Base-by-base conservation (phyloP, 306 rosid species). In the Cotoneaster glaucophyllus region DNA sequence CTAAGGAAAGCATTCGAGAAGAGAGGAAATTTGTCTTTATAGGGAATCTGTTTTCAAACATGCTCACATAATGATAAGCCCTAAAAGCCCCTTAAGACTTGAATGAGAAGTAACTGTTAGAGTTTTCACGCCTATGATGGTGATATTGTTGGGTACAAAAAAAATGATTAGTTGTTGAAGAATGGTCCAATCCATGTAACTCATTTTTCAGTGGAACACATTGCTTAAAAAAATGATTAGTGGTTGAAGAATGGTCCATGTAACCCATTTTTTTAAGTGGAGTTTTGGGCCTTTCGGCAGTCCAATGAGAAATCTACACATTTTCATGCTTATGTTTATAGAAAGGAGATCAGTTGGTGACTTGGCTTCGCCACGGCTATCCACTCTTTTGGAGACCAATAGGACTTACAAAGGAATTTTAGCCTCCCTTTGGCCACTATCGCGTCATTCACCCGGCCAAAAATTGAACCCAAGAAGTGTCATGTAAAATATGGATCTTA, bases 301-400 rank as follows among this genome's bases (percentile, higher is more conserved):
- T 26, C 1, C 4, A 61, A 61, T 6, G 31, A 61, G 37, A 14
- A 26, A 57, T 22, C 4, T 57, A 22, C 29, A 57, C 63, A 57
- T 57, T 11, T n/a, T 24, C 5, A 57, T n/a, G 17, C 26, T 5
- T 19, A 4, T 8, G 41, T 7, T 34, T 34, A 34, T 2, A 34
- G 2, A 34, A 34, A 8, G 9, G 8, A 34, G 6, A 50, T 50
- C 6, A 50, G 8, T 50, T 50, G 21, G 0, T 34, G 41, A 0
- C 0, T 34, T 6, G 41, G 41, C 2, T 34, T 34, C 9, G 0
- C 0, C 2, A 34, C 39, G 39, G 0, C 0, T 34, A 9, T 34
- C 9, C 41, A 34, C 0, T 34, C 0, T 34, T 34, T 34, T 0
- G 0, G 0, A 34, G 41, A 34, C 41, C 0, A 34, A 34, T 34